Evolutionary conservation across 148 eudicot genomes (phyloP).

Genomic region (Silene latifolia): DNA sequence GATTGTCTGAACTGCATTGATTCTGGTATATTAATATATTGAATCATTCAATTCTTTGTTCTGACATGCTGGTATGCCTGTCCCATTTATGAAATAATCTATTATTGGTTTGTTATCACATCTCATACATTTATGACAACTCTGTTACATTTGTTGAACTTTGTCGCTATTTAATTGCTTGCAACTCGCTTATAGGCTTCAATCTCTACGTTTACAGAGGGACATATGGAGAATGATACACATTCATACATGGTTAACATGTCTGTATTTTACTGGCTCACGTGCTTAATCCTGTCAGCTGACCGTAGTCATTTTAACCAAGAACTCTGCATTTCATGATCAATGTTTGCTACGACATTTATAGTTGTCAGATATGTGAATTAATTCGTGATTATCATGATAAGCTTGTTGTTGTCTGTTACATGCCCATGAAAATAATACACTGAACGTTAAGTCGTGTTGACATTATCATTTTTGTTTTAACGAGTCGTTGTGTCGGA

Average conservation of each 20-base stretch:
- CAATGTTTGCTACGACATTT: not conserved
- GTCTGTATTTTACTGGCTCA: not conserved
- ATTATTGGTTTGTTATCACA: not conserved
- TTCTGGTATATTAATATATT: not conserved
- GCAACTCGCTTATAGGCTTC: not conserved
- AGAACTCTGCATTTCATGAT: not conserved
- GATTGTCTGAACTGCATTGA: not conserved
- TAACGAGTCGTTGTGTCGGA: not conserved
- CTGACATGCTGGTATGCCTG: not conserved
- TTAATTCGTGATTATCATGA: not conserved
- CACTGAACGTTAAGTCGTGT: not conserved
- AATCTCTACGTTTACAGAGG: not conserved
- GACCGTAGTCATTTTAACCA: not conserved
- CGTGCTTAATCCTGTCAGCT: not conserved
- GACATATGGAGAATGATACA: not conserved
- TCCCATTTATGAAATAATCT: not conserved
- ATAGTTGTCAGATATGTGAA: not conserved
- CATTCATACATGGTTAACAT: not conserved
- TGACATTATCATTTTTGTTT: no score
- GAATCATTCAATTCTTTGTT: not conserved
- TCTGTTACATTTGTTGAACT: not conserved
- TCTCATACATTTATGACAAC: not conserved
- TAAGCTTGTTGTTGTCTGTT: not conserved
- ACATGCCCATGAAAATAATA: not conserved
- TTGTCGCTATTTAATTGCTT: not conserved